Percentiles rank a stretch among this genome's conserved stretches.
Conservation (phyloP, 2,329 filamentous ascomycete species). For the Verticillium albo-atrum region DNA sequence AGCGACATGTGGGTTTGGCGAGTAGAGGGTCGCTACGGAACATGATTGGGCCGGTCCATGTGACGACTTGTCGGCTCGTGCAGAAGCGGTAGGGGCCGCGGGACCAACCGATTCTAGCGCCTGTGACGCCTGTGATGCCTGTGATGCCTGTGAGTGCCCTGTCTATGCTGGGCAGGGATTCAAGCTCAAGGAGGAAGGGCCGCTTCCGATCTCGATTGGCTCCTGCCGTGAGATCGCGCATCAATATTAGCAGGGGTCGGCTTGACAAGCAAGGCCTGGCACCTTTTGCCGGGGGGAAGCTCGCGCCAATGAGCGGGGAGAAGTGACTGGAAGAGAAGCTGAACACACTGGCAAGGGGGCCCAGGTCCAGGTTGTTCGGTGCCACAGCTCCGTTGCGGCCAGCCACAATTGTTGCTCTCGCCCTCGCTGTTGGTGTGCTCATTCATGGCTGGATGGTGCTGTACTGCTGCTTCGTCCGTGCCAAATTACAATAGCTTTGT, state of each 20-base stretch:
- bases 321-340: background rate
- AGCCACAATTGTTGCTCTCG: background rate
- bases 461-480: background rate
- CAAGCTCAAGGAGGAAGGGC: slow-evolving; percentile 17
- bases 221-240: slow-evolving; percentile 24
- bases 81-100: slow-evolving; percentile 40
- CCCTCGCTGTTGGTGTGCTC: too few species aligned
- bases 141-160: slow-evolving; percentile 11
- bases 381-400: background rate
- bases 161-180: slow-evolving; percentile 16
- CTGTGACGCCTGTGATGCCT: slow-evolving; percentile 19
- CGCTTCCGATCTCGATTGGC: slow-evolving; percentile 35
- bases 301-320: slow-evolving; percentile 11
- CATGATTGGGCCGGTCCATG: slow-evolving; percentile 33
- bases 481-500: background rate
- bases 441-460: background rate
- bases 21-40: background rate
- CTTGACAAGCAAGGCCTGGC: slow-evolving; percentile 9
- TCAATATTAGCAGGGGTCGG: slow-evolving; percentile 17
- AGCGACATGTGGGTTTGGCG: background rate
- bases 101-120: slow-evolving; percentile 40
- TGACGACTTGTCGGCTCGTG: slow-evolving; percentile 40
- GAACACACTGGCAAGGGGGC: background rate
- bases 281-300: slow-evolving; percentile 9
- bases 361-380: background rate